Evolutionary conservation across 305 asterid genomes (phyloP), one percentile per base, ranked within the genome.

Genomic region (Coffea humblotiana): DNA sequence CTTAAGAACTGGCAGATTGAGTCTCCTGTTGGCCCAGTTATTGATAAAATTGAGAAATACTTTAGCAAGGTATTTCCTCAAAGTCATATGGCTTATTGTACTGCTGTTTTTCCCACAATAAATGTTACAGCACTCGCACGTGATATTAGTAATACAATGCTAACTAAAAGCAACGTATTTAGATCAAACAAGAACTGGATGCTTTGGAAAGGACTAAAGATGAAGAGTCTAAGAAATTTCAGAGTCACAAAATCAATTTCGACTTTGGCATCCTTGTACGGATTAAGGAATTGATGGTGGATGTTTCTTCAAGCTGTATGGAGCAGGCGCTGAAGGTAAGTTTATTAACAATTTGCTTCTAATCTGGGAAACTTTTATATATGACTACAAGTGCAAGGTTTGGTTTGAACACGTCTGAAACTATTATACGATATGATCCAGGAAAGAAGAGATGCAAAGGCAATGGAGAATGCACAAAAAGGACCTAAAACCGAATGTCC

Each of bases 121-220:
- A 9, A 6, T 29, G 8, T 16, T 25, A 6, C 15, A n/a, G 65
- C 64, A 61, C 68, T 45, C 19, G 13, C 23, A 65, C 15, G 65
- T 35, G 60, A 71, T 12, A 43, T 35, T 18, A 9, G 14, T 63
- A 49, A 13, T 15, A 63, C n/a, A 16, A 19, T 47, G 25, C 84
- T 83, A 77, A 88, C 70, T 37, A 76, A 83, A 72, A 71, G 74
- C 56, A 72, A 14, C 73, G 51, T 71, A 37, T 85, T n/a, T 85
- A 95, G 98, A 90, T 95, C 82, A 95, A 95, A 86, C 93, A 87
- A 65, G 98, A 95, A 72, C 35, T 95, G 76, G 98, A 93, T 48
- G 83, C 91, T 19, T 75, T 95, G 61, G 98, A 95, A 67, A 85
- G 98, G 54, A 91, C 94, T 61, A 95, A 93, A 86, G 98, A 95